Percentiles rank a stretch among this genome's conserved stretches.
Evolutionary conservation across 139 green algal species (phyloP).

Genomic region (Nannochloris sp.): DNA sequence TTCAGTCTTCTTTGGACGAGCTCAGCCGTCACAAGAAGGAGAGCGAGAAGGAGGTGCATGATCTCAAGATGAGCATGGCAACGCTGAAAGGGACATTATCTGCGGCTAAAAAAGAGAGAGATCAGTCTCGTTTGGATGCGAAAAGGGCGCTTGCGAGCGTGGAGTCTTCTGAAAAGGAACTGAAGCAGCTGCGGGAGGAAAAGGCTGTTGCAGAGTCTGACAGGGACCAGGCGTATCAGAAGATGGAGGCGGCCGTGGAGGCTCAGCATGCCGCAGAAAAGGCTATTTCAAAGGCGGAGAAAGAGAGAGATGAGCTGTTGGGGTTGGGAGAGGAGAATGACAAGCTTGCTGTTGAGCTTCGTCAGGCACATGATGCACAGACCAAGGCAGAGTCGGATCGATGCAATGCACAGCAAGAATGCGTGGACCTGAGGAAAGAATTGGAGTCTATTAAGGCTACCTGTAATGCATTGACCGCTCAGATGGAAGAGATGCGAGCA

Average conservation of each 20-base stretch:
- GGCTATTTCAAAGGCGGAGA: background rate
- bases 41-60: background rate
- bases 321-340: background rate
- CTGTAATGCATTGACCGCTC: background rate
- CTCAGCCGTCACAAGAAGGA: slow-evolving; percentile 4
- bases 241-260: slow-evolving; percentile 5
- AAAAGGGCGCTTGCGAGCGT: slow-evolving; percentile 8
- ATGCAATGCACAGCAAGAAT: background rate
- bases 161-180: background rate
- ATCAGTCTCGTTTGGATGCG: slow-evolving; percentile 5
- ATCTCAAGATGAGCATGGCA: background rate
- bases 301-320: slow-evolving; percentile 2
- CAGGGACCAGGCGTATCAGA: slow-evolving; percentile 2
- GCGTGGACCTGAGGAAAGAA: background rate
- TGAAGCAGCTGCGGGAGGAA: background rate
- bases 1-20: slow-evolving; percentile 1
- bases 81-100: background rate
- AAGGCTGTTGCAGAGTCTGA: slow-evolving; percentile 4
- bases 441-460: background rate
- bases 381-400: slow-evolving; percentile 8
- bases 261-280: background rate
- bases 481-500: background rate
- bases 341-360: slow-evolving; percentile 1
- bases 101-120: background rate
- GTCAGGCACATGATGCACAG: slow-evolving; percentile 6